Percentiles rank a stretch among this genome's conserved stretches.
Conservation (phyloP, 1,284 basidiomycete species). For the Ustilago curta region DNA sequence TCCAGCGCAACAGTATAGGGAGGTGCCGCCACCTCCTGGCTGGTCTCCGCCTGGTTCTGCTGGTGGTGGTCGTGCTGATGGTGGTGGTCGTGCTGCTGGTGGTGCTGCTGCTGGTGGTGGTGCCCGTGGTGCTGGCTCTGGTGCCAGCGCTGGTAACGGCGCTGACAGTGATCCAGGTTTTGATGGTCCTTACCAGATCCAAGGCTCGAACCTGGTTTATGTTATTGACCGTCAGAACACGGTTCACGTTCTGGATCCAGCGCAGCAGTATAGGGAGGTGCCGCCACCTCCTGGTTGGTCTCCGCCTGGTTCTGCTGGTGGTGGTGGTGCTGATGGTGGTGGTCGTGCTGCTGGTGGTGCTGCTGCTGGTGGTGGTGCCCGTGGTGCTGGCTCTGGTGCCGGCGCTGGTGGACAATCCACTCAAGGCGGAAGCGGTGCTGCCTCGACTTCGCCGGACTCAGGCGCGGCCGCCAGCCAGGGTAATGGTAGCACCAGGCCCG, state of each 20-base stretch:
- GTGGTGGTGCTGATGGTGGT: neutral
- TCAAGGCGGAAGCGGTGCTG: neutral
- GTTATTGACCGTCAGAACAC: neutral
- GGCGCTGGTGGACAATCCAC: neutral
- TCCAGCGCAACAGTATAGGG: neutral
- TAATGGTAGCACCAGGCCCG: neutral
- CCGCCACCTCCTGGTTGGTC: constrained; percentile 1
- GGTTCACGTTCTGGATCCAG: neutral
- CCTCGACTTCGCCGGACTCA: neutral
- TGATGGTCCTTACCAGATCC: constrained; percentile 2
- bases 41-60: constrained; percentile 1
- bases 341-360: neutral
- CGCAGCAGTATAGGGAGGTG: neutral
- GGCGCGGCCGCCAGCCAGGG: neutral
- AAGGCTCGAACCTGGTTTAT: neutral
- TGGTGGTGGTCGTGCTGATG: neutral
- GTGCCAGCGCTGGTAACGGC: neutral
- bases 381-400: neutral
- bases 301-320: constrained; percentile 1
- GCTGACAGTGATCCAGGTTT: neutral
- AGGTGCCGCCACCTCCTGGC: neutral
- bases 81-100: neutral
- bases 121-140: constrained; percentile 1
- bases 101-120: neutral
- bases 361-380: neutral